A percentile compares a stretch with the other conserved stretches of the same genome.
Evolutionary conservation across 1,284 basidiomycete species (phyloP).

Genomic region (Puccinia polysora): DNA sequence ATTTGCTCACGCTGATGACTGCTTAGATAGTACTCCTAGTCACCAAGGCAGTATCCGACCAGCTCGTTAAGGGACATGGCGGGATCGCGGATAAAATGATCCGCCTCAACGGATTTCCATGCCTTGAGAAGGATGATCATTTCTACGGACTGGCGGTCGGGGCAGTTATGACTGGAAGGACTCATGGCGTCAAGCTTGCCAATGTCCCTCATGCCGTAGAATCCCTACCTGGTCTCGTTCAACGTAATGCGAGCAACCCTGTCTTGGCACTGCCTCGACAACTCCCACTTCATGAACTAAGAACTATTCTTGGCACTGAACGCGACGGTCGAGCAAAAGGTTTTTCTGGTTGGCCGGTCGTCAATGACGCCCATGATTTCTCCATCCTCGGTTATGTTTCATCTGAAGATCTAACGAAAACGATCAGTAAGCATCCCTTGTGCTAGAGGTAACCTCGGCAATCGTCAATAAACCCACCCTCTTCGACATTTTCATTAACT

Average conservation of each 20-base stretch:
- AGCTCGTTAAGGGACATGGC: conserved; percentile 67
- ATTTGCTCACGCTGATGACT: conserved; percentile 10
- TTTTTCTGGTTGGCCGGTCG: conserved; percentile 88
- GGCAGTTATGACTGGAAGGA: conserved; percentile 48
- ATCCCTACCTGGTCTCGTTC: background rate
- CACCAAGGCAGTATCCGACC: conserved; percentile 95
- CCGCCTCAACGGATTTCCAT: conserved; percentile 92
- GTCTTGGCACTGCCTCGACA: conserved; percentile 21
- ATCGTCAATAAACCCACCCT: background rate
- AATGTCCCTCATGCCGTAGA: conserved; percentile 15
- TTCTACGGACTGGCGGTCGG: conserved; percentile 77
- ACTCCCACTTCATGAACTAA: conserved; percentile 24
- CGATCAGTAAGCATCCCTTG: conserved; percentile 62
- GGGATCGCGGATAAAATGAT: conserved; percentile 98
- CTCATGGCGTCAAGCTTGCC: conserved; percentile 18
- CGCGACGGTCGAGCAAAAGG: conserved; percentile 41
- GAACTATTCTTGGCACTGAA: conserved; percentile 19
- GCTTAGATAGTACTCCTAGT: conserved; percentile 84
- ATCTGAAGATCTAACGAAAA: conserved; percentile 75
- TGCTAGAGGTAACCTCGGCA: background rate
- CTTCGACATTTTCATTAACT: background rate
- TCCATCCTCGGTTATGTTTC: conserved; percentile 83
- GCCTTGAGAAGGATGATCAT: conserved; percentile 82
- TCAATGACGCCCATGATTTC: conserved; percentile 58
- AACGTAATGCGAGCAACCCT: background rate